Percentiles rank a stretch among this genome's conserved stretches.
These are phyloP conservation scores for Triglochin maritima DNA, from an alignment of 106 monocot species.

Conservation along the genomic window DNA sequence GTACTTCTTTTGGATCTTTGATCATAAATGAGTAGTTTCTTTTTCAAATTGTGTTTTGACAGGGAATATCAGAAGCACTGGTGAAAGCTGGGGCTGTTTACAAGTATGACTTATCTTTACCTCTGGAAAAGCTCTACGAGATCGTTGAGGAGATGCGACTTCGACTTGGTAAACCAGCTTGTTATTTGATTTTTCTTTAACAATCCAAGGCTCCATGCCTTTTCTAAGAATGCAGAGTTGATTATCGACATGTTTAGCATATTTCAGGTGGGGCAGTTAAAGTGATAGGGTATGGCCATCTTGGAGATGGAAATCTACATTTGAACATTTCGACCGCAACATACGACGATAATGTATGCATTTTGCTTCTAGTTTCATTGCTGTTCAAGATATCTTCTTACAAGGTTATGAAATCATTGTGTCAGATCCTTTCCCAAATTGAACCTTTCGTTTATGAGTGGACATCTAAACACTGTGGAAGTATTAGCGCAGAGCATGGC, in stretches of 20 bases:
- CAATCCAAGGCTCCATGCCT: background rate
- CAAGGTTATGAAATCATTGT: background rate
- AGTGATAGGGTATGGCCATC: constrained; percentile 87
- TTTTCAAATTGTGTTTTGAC: background rate
- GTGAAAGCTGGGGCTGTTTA: constrained; percentile 78
- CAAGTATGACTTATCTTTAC: constrained; percentile 96
- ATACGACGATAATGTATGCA: constrained; percentile 62
- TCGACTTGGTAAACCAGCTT: constrained; percentile 39
- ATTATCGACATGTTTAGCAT: background rate
- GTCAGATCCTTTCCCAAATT: constrained; percentile 67
- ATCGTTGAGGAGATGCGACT: constrained; percentile 83
- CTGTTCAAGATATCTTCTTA: background rate
- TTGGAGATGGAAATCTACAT: constrained; percentile 96
- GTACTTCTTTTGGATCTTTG: no score
- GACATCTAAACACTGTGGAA: constrained; percentile 74
- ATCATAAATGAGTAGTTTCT: no score
- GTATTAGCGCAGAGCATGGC: constrained; percentile 97
- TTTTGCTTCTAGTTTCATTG: background rate
- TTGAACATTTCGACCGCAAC: constrained; percentile 57
- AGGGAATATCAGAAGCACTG: constrained; percentile 91
- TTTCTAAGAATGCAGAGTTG: no score
- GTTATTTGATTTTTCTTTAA: constrained; percentile 1
- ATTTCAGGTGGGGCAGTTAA: constrained; percentile 45
- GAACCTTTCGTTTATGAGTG: constrained; percentile 97
- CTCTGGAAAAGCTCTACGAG: constrained; percentile 63